A percentile compares a stretch with the other conserved stretches of the same genome.
These are phyloP conservation scores for Trypanosoma platydactyli DNA, from an alignment of 208 protist genomes.

Conservation along the genomic window DNA sequence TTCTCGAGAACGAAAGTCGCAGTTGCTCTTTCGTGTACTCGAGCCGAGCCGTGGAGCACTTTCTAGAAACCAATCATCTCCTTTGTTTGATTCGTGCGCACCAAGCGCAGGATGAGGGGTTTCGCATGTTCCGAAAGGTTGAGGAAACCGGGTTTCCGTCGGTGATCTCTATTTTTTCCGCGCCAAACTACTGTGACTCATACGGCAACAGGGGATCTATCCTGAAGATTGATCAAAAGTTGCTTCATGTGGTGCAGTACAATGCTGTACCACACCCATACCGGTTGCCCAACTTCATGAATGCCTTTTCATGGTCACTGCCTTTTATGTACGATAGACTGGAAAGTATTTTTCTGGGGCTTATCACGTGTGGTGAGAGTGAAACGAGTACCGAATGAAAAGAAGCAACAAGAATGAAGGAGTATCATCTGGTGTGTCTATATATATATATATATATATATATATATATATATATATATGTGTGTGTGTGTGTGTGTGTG, in stretches of 20 bases:
- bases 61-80: slow-evolving; percentile 87
- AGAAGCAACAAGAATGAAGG: too few relatives aligned
- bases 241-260: slow-evolving; percentile 91
- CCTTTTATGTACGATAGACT: slow-evolving; percentile 92
- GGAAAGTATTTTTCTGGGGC: slow-evolving; percentile 44
- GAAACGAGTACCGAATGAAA: neutral
- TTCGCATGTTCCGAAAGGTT: slow-evolving; percentile 82
- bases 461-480: too few relatives aligned
- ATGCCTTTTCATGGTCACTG: slow-evolving; percentile 94
- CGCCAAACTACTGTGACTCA: slow-evolving; percentile 94
- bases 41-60: slow-evolving; percentile 61
- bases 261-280: slow-evolving; percentile 87
- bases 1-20: slow-evolving; percentile 41
- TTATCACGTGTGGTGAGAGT: neutral
- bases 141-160: slow-evolving; percentile 84
- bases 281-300: slow-evolving; percentile 95
- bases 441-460: too few relatives aligned
- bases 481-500: too few relatives aligned
- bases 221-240: slow-evolving; percentile 90
- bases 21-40: slow-evolving; percentile 56
- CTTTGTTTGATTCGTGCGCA: slow-evolving; percentile 91
- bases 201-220: slow-evolving; percentile 94
- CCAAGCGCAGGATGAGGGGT: slow-evolving; percentile 78
- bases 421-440: too few relatives aligned
- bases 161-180: slow-evolving; percentile 93